A percentile compares a stretch with the other conserved stretches of the same genome.
These are phyloP conservation scores for Escallonia rubra DNA, from an alignment of 129 eudicot genomes.

Conservation along the genomic window DNA sequence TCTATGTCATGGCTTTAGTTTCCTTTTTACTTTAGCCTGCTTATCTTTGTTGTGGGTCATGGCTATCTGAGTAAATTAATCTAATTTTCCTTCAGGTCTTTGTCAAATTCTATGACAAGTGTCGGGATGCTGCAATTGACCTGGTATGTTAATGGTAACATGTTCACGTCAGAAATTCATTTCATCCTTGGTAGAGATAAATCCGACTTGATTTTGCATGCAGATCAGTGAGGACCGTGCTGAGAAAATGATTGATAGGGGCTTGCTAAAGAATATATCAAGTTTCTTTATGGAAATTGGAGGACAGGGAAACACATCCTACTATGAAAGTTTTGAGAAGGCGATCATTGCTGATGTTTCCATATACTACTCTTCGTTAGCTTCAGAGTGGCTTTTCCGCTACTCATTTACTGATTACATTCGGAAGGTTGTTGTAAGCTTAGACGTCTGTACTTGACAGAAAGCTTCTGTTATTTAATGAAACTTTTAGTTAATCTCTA, in stretches of 20 bases:
- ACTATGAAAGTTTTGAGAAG: constrained; percentile 42
- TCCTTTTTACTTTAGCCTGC: constrained; percentile 5
- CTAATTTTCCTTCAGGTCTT: constrained; percentile 34
- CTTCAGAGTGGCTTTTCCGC: constrained; percentile 33
- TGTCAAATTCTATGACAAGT: constrained; percentile 13
- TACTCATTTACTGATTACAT: constrained; percentile 34
- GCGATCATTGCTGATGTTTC: constrained; percentile 33
- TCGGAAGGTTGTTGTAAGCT: constrained; percentile 29
- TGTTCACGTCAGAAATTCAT: neutral
- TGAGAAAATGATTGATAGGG: constrained; percentile 30
- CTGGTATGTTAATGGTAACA: constrained; percentile 26
- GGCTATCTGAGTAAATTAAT: neutral
- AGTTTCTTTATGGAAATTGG: constrained; percentile 31
- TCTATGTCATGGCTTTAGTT: neutral
- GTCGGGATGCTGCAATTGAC: constrained; percentile 33
- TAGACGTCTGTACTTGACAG: neutral
- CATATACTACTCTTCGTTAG: constrained; percentile 35
- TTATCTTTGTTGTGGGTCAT: neutral
- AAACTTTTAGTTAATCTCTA: neutral
- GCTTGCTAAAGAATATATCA: constrained; percentile 35
- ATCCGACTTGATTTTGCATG: constrained; percentile 10
- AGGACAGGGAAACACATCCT: constrained; percentile 22
- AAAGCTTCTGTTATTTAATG: neutral
- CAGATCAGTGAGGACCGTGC: constrained; percentile 50
- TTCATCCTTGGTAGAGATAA: constrained; percentile 2